Base-by-base conservation (phyloP, 352 stramenopile species). In the Phytophthora megakarya region DNA sequence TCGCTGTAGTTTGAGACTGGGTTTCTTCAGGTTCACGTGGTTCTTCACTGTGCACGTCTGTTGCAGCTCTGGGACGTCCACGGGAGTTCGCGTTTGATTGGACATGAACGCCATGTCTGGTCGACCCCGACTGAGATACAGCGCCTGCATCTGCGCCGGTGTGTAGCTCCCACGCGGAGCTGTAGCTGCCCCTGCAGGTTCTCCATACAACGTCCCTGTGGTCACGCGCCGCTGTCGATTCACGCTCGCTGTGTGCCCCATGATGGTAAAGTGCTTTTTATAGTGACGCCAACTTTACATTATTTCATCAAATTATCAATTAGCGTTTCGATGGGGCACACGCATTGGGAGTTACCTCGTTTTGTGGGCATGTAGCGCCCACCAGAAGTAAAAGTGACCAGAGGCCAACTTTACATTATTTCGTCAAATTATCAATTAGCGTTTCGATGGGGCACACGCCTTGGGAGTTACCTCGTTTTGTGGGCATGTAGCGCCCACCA, bases 91-190 rank as follows among this genome's bases (percentile, higher is more conserved):
- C 35, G 62, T 61, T 52, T 95, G 81, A 62, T 90, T 85, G 35
- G 84, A 88, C 72, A 95, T 89, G 70, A 95, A 95, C 10, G 77
- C 87, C 85, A 94, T 88, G 62, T 95, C 87, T 0, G 85, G 83
- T 3, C 87, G 76, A 1, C 84, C 82, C 44, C 79, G 80, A 55
- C 76, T 94, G 60, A 93, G 53, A 61, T 94, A 95, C 49, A 95
- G 70, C 26, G 87, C 85, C 68, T 95, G 85, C 61, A 95, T 81
- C 57, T 93, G 85, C 61, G 80, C 84, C 12, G 81, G 84, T 32
- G 87, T 93, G 81, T 93, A 94, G 57, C 82, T 71, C 23, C 67
- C 65, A 23, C 66, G 80, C 43, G 77, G 65, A 22, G 65, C 73
- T 46, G 69, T 71, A n/a, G 66, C 57, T 3, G 67, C 73, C 5